Conservation (phyloP, 2,329 filamentous ascomycete species). For the Myriosclerotinia curreyana region DNA sequence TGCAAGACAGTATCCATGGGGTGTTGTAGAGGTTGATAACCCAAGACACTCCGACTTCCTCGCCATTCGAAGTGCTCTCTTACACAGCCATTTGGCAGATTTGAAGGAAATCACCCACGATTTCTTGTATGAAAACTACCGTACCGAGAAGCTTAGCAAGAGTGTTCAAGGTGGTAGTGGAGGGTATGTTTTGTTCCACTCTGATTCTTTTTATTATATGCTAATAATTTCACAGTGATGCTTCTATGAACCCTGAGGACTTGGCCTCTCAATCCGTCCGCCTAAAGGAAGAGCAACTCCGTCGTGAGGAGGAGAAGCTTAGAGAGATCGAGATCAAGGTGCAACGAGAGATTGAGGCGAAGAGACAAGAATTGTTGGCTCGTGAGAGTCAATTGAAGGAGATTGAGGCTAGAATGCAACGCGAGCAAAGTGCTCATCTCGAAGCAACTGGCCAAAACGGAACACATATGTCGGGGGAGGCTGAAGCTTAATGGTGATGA, state of each 20-base stretch:
- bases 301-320: slow-evolving; percentile 98
- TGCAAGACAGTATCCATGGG: slow-evolving; percentile 97
- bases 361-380: slow-evolving; percentile 95
- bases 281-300: slow-evolving; percentile 98
- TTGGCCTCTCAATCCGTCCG: slow-evolving; percentile 95
- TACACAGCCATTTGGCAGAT: slow-evolving; percentile 97
- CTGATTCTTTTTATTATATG: slow-evolving; percentile 37
- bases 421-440: slow-evolving; percentile 63
- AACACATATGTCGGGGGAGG: slow-evolving; percentile 27
- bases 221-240: slow-evolving; percentile 53
- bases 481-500: slow-evolving; percentile 32
- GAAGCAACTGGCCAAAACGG: slow-evolving; percentile 38
- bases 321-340: slow-evolving; percentile 99
- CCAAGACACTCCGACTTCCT: slow-evolving; percentile 98
- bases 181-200: slow-evolving; percentile 62
- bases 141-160: slow-evolving; percentile 99
- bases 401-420: slow-evolving; percentile 96
- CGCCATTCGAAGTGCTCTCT: slow-evolving; percentile 89
- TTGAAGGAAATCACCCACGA: slow-evolving; percentile 99
- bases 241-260: slow-evolving; percentile 96
- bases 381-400: slow-evolving; percentile 98
- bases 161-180: slow-evolving; percentile 88
- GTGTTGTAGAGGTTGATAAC: slow-evolving; percentile 98
- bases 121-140: slow-evolving; percentile 99
- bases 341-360: slow-evolving; percentile 99